Percentiles rank a stretch among this genome's conserved stretches.
Conservation (phyloP, 208 protist species). For the Naegleria lovaniensis region DNA sequence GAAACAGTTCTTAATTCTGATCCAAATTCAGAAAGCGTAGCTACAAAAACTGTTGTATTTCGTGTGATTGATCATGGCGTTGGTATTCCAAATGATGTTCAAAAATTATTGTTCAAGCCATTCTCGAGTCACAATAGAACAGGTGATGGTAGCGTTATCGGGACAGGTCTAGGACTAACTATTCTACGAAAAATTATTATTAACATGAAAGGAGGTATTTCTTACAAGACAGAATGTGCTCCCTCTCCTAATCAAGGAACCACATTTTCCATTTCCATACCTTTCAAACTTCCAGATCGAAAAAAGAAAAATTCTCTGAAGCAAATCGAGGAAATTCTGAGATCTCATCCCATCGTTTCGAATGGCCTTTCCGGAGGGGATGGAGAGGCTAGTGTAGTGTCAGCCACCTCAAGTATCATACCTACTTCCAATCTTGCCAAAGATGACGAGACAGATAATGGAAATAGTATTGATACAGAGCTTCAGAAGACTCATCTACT, state of each 20-base stretch:
- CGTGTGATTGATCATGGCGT: not conserved
- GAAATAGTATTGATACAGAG: not conserved
- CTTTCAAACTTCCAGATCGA: not conserved
- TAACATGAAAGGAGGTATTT: not conserved
- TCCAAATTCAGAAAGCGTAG: not conserved
- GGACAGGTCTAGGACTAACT: not conserved
- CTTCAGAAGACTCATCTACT: not conserved
- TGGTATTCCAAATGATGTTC: not conserved
- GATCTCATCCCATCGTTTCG: not conserved
- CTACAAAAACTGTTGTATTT: not conserved
- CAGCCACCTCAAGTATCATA: not conserved
- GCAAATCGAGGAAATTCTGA: not conserved
- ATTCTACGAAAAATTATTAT: not conserved
- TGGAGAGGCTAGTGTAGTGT: not conserved
- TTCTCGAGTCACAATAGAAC: not conserved
- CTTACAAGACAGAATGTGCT: not conserved
- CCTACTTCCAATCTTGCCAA: not conserved
- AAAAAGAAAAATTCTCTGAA: slow-evolving; percentile 1
- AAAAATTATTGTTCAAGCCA: not conserved
- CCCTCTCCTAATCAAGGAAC: not conserved
- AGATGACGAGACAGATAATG: not conserved
- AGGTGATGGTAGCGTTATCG: not conserved
- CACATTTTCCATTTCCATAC: not conserved
- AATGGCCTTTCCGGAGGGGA: not conserved
- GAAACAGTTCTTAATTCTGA: not conserved